Conservation (phyloP, 2,329 filamentous ascomycete genomes). For the Leptographium lundbergii region DNA sequence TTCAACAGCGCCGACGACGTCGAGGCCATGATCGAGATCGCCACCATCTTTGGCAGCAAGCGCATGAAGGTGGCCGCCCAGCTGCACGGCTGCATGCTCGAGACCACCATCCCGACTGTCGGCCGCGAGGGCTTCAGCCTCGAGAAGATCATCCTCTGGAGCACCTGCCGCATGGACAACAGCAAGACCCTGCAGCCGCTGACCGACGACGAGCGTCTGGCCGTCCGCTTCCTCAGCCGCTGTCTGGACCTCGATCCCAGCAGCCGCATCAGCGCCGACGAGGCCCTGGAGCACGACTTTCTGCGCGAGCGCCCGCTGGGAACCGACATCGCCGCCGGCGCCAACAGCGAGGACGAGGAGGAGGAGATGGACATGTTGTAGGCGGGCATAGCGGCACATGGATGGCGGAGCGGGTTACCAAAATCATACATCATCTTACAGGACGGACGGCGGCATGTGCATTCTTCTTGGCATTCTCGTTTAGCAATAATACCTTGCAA, state of each 20-base stretch:
- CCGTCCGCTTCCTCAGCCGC: slow-evolving; percentile 56
- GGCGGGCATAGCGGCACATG: slow-evolving; percentile 6
- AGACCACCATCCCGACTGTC: slow-evolving; percentile 86
- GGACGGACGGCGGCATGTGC: too few species aligned
- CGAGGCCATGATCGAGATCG: slow-evolving; percentile 94
- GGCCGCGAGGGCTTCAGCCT: slow-evolving; percentile 74
- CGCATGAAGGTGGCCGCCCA: slow-evolving; percentile 74
- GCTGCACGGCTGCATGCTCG: slow-evolving; percentile 81
- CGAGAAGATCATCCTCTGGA: slow-evolving; percentile 93
- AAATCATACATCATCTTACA: too few species aligned
- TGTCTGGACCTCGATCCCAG: slow-evolving; percentile 68
- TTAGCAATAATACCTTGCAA: too few species aligned
- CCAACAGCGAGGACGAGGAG: slow-evolving; percentile 27
- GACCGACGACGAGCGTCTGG: slow-evolving; percentile 55
- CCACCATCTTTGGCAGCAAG: slow-evolving; percentile 78
- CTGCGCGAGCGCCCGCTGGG: slow-evolving; percentile 25
- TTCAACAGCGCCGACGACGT: slow-evolving; percentile 99
- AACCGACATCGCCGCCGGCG: background rate
- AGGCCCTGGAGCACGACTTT: slow-evolving; percentile 64
- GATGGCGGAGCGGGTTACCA: too few species aligned
- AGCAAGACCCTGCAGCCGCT: slow-evolving; percentile 31
- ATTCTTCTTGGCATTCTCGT: too few species aligned
- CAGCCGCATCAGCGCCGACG: slow-evolving; percentile 59
- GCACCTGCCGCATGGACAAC: slow-evolving; percentile 55
- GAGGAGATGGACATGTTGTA: slow-evolving; percentile 42